Conservation (phyloP, 371 early-diverging fungal species). For the Mortierella sp. region DNA sequence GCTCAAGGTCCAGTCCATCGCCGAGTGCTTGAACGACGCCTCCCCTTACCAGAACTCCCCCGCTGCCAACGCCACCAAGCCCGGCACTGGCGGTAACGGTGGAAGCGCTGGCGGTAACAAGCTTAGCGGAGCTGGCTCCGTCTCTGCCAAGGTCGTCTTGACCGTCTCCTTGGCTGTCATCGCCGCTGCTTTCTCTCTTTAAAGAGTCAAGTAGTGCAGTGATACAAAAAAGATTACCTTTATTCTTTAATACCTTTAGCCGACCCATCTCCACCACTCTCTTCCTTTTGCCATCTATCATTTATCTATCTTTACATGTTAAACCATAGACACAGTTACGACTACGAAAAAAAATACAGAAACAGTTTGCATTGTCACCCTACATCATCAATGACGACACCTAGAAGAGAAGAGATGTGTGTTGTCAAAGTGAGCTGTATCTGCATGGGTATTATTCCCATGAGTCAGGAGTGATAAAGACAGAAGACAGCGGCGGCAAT, state of each 20-base stretch:
- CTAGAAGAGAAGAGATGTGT: background rate
- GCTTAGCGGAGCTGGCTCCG: background rate
- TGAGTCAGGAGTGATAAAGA: background rate
- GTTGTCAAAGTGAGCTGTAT: background rate
- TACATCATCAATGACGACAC: background rate
- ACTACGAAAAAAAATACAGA: background rate
- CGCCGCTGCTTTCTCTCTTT: slow-evolving; percentile 1
- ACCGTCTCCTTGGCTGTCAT: slow-evolving; percentile 13
- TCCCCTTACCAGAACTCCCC: slow-evolving; percentile 23
- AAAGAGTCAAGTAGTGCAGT: background rate
- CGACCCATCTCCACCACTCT: background rate
- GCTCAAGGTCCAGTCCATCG: slow-evolving; percentile 19
- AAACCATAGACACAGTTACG: background rate
- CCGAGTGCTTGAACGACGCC: slow-evolving; percentile 18
- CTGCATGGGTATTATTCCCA: background rate
- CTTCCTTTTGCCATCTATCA: background rate
- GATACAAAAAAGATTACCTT: background rate
- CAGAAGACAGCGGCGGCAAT: background rate
- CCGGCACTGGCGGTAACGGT: background rate
- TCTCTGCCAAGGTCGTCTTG: slow-evolving; percentile 15
- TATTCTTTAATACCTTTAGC: slow-evolving; percentile 4
- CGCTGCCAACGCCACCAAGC: background rate
- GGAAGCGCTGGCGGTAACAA: background rate
- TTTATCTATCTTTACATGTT: slow-evolving; percentile 4
- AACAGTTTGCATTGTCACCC: slow-evolving; percentile 9